These are phyloP conservation scores for Coemansia sp. DNA, from an alignment of 192 early-diverging fungal species.

Conservation along the genomic window DNA sequence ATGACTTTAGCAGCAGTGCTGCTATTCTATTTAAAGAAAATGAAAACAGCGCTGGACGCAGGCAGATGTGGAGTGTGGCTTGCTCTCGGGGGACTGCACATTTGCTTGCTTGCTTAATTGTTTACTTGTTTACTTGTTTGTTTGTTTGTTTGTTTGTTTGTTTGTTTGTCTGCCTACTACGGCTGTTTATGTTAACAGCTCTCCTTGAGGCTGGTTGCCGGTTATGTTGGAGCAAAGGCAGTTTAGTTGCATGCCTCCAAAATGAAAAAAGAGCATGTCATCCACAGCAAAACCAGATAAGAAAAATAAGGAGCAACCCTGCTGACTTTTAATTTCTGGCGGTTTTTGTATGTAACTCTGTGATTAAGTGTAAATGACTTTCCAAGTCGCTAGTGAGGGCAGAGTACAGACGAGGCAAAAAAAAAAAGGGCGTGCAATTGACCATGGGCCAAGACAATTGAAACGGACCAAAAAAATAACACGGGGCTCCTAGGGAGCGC, in stretches of 20 bases:
- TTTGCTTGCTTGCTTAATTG: not conserved
- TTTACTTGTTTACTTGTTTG: too few species aligned
- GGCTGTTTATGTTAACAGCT: not conserved
- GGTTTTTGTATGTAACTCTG: too few species aligned
- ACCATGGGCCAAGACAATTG: not conserved
- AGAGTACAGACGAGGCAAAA: not conserved
- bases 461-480: not conserved
- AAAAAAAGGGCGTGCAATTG: not conserved
- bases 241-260: not conserved
- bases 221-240: not conserved
- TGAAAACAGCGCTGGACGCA: not conserved
- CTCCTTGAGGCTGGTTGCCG: not conserved
- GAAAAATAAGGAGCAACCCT: not conserved
- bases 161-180: too few species aligned
- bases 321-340: not conserved
- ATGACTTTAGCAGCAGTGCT: too few species aligned
- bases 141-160: too few species aligned
- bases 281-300: not conserved
- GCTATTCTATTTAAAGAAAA: not conserved
- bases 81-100: not conserved
- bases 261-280: not conserved
- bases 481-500: not conserved
- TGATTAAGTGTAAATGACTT: too few species aligned
- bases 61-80: not conserved
- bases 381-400: too few species aligned